These are phyloP conservation scores for Fusarium protoensiforme DNA, from an alignment of 2,329 filamentous ascomycete species.

Conservation along the genomic window DNA sequence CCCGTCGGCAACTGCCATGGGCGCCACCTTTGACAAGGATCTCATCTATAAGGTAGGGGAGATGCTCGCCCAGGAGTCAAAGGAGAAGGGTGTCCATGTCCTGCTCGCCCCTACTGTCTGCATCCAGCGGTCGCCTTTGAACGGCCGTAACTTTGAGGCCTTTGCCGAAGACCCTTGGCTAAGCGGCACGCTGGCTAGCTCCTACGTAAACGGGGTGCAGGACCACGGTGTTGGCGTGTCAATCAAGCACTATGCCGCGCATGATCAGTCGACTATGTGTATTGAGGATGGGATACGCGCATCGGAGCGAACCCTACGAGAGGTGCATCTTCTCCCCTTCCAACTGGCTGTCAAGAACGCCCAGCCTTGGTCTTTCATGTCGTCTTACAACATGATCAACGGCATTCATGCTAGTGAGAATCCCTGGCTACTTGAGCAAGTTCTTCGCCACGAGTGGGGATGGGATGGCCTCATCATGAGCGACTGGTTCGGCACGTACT, in stretches of 20 bases:
- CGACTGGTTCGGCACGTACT: constrained; percentile 49
- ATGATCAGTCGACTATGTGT: constrained; percentile 45
- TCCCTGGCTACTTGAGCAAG: constrained; percentile 22
- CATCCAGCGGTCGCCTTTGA: constrained; percentile 53
- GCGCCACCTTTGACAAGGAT: constrained; percentile 70
- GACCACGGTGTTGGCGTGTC: constrained; percentile 49
- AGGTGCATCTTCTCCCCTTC: constrained; percentile 48
- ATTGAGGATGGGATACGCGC: constrained; percentile 20
- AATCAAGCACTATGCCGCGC: constrained; percentile 55
- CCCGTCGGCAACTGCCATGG: constrained; percentile 52
- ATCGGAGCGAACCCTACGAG: constrained; percentile 20
- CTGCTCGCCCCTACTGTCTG: constrained; percentile 55
- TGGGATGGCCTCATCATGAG: constrained; percentile 37
- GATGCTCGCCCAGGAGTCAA: constrained; percentile 63
- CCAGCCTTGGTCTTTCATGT: constrained; percentile 49
- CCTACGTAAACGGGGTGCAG: constrained; percentile 49
- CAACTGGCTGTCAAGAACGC: constrained; percentile 49
- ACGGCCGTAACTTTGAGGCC: constrained; percentile 54
- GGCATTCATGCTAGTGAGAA: constrained; percentile 44
- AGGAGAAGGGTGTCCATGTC: constrained; percentile 73
- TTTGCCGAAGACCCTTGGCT: constrained; percentile 53
- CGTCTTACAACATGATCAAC: constrained; percentile 50
- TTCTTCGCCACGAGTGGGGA: constrained; percentile 53
- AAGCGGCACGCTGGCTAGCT: constrained; percentile 47
- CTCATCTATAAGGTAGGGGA: constrained; percentile 67